Evolutionary conservation across 2,329 filamentous ascomycete species (phyloP).

Genomic region (Pseudogymnoascus verrucosus): DNA sequence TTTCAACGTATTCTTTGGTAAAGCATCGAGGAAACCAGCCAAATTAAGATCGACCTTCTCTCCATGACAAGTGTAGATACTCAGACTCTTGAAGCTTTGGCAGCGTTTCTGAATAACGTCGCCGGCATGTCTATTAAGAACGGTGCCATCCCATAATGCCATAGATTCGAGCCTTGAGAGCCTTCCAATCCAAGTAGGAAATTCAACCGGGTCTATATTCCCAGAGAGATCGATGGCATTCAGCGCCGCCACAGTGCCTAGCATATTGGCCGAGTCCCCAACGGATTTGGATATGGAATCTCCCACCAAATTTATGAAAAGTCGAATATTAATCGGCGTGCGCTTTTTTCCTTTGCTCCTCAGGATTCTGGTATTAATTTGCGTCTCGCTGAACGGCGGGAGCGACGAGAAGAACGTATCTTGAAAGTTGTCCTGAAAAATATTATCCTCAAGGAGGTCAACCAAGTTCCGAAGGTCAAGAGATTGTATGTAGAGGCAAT

Average conservation of each 20-base stretch:
- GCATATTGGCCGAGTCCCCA: slow-evolving; percentile 29
- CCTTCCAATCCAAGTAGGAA: slow-evolving; percentile 51
- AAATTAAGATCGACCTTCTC: slow-evolving; percentile 48
- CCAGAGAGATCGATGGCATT: slow-evolving; percentile 46
- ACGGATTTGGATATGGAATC: slow-evolving; percentile 48
- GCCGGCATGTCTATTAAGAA: slow-evolving; percentile 47
- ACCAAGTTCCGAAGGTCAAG: slow-evolving; percentile 56
- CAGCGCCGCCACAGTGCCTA: slow-evolving; percentile 42
- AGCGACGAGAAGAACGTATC: slow-evolving; percentile 32
- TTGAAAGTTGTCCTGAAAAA: slow-evolving; percentile 22
- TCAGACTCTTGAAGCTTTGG: slow-evolving; percentile 51
- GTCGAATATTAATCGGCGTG: slow-evolving; percentile 28
- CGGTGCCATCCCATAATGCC: slow-evolving; percentile 52
- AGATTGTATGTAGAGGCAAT: slow-evolving; percentile 58
- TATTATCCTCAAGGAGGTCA: slow-evolving; percentile 48
- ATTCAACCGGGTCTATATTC: slow-evolving; percentile 40
- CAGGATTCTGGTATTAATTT: slow-evolving; percentile 17
- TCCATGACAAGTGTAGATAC: slow-evolving; percentile 41
- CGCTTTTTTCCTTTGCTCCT: slow-evolving; percentile 20
- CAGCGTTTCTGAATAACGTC: slow-evolving; percentile 49
- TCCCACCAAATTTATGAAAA: slow-evolving; percentile 41
- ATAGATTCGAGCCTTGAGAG: slow-evolving; percentile 51
- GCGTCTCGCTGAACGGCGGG: slow-evolving; percentile 29
- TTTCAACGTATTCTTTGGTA: slow-evolving; percentile 49
- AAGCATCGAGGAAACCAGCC: slow-evolving; percentile 47